A percentile compares a stretch with the other conserved stretches of the same genome.
Conservation (phyloP, 306 rosid species). For the Astragalus glycyphyllos region DNA sequence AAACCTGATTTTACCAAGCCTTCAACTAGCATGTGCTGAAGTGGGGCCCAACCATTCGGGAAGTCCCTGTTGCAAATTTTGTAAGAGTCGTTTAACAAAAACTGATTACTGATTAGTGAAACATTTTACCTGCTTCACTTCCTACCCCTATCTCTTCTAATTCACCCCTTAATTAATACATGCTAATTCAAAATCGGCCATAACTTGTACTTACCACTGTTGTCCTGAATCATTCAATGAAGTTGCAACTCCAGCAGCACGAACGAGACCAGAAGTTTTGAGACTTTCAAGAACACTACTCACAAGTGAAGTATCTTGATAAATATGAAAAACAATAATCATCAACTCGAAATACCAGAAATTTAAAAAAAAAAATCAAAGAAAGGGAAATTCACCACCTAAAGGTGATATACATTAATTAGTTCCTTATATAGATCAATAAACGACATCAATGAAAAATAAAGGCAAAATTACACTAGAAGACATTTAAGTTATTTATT, state of each 20-base stretch:
- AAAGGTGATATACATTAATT: not conserved
- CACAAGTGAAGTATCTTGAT: constrained; percentile 59
- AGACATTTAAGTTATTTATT: too few species aligned
- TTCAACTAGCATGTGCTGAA: constrained; percentile 97
- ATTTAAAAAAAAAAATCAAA: not conserved
- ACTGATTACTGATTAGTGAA: constrained; percentile 11
- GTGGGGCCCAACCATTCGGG: constrained; percentile 97
- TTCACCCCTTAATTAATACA: too few species aligned
- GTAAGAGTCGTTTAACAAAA: constrained; percentile 1
- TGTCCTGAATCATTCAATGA: constrained; percentile 70
- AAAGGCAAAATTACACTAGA: too few species aligned
- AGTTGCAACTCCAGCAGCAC: constrained; percentile 73
- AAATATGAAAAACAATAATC: constrained; percentile 34
- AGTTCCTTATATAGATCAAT: constrained; percentile 2
- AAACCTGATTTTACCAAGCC: constrained; percentile 72
- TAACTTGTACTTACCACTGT: constrained; percentile 77
- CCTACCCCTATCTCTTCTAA: not conserved
- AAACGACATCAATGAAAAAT: not conserved
- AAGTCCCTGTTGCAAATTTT: constrained; percentile 69
- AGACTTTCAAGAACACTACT: constrained; percentile 61
- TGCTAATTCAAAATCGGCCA: not conserved
- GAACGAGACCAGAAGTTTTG: constrained; percentile 66
- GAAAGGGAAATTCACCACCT: constrained; percentile 6
- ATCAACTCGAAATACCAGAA: constrained; percentile 16
- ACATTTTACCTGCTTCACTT: constrained; percentile 3